Conservation (phyloP, 495 filamentous ascomycete species). For the Xylaria bambusicola region DNA sequence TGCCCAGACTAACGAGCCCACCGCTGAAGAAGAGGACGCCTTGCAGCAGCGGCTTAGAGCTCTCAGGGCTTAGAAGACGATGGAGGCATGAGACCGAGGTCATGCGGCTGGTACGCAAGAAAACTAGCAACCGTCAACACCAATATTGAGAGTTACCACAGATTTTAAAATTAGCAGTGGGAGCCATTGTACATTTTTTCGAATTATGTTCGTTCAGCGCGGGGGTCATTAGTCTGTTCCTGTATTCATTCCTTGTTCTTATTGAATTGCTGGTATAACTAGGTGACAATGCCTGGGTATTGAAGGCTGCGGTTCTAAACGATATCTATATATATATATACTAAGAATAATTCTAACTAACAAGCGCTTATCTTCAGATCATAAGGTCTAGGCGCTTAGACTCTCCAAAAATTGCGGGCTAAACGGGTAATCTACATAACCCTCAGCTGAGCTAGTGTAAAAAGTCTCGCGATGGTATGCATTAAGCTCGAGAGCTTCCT, state of each 20-base stretch:
- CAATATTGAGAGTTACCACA: too few relatives aligned
- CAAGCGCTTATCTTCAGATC: neutral
- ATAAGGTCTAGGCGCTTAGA: neutral
- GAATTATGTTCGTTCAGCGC: too few relatives aligned
- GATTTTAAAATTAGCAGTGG: too few relatives aligned
- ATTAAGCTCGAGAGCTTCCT: conserved; percentile 52
- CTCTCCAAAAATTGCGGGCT: conserved; percentile 27
- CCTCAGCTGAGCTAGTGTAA: conserved; percentile 52
- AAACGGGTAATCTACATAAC: conserved; percentile 64
- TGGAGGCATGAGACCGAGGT: neutral
- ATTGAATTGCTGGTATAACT: too few relatives aligned
- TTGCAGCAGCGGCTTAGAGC: conserved; percentile 60
- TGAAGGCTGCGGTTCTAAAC: too few relatives aligned
- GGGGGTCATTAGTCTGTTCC: too few relatives aligned
- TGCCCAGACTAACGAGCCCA: conserved; percentile 52
- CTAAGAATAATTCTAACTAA: neutral
- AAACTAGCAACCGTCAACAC: too few relatives aligned
- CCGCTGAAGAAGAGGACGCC: conserved; percentile 64
- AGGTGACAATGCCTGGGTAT: too few relatives aligned
- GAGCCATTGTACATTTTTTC: too few relatives aligned
- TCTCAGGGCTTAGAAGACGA: conserved; percentile 46
- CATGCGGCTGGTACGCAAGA: neutral
- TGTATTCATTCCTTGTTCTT: too few relatives aligned
- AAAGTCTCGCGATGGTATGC: conserved; percentile 59
- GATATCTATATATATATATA: too few relatives aligned